Evolutionary conservation across 1,139 yeast species (phyloP).

Genomic region (Hansenula lynferdii): DNA sequence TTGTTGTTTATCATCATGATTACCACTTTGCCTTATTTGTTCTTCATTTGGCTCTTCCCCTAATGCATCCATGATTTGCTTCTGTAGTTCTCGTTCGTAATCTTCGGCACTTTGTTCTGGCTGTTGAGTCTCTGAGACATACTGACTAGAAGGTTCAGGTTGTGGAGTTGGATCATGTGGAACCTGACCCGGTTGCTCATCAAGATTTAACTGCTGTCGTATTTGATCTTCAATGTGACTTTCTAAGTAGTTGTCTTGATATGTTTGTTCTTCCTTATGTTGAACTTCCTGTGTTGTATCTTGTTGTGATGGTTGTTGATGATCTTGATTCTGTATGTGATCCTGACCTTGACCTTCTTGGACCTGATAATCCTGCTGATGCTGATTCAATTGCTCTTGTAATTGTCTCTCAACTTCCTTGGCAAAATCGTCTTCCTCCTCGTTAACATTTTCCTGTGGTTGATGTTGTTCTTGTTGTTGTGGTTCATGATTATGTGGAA

Average conservation of each 20-base stretch:
- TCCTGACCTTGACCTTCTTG: neutral
- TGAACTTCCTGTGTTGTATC: neutral
- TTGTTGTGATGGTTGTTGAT: neutral
- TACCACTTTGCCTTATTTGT: neutral
- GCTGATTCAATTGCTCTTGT: conserved; percentile 7
- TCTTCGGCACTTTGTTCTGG: conserved; percentile 4
- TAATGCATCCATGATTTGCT: conserved; percentile 21
- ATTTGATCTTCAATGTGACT: conserved; percentile 1
- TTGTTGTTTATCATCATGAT: neutral
- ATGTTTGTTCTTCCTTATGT: neutral
- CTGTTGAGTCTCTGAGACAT: neutral
- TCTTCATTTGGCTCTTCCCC: conserved; percentile 4
- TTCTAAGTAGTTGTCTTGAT: conserved; percentile 1
- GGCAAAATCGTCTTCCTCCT: conserved; percentile 18
- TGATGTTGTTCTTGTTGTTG: neutral
- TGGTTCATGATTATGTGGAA: neutral
- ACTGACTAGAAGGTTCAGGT: neutral
- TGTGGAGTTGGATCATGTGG: neutral
- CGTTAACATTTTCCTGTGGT: neutral
- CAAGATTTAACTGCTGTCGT: conserved; percentile 5
- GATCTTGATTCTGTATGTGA: conserved; percentile 1
- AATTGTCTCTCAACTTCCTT: conserved; percentile 20
- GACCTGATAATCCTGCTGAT: conserved; percentile 2
- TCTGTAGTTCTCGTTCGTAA: conserved; percentile 18
- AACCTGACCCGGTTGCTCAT: neutral